Percentiles rank a stretch among this genome's conserved stretches.
These are phyloP conservation scores for Phytophthora pini DNA, from an alignment of 352 stramenopile species.

Conservation along the genomic window DNA sequence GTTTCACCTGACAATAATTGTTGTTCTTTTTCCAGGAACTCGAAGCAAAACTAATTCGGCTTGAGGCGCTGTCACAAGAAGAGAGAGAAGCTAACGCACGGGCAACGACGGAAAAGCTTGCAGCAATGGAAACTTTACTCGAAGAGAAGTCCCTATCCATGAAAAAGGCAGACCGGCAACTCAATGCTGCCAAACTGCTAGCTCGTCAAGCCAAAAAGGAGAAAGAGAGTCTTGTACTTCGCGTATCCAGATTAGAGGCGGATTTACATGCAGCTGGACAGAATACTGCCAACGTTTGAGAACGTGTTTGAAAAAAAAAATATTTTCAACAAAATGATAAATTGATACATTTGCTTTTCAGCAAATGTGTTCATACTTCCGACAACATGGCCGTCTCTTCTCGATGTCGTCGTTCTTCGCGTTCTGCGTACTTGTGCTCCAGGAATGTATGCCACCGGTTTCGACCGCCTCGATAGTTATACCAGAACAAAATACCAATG, in stretches of 20 bases:
- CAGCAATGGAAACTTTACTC: conserved; percentile 41
- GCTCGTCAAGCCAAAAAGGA: conserved; percentile 74
- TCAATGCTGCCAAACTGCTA: conserved; percentile 76
- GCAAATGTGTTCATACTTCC: conserved; percentile 5
- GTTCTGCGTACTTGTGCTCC: conserved; percentile 46
- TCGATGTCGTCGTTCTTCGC: conserved; percentile 29
- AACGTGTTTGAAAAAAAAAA: too few relatives aligned
- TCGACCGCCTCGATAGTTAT: conserved; percentile 33
- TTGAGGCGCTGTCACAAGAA: conserved; percentile 49
- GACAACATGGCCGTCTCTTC: conserved; percentile 29
- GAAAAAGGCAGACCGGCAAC: conserved; percentile 66
- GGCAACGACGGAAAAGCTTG: conserved; percentile 37
- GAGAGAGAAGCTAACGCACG: conserved; percentile 40
- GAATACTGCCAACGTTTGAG: too few relatives aligned
- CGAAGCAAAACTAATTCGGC: conserved; percentile 39
- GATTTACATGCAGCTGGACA: conserved; percentile 12
- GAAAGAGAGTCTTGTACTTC: conserved; percentile 60
- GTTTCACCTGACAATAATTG: background rate
- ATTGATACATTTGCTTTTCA: conserved; percentile 8
- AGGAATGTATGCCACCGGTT: conserved; percentile 43
- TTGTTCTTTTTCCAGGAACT: conserved; percentile 40
- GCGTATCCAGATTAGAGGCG: conserved; percentile 49
- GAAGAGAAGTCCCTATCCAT: conserved; percentile 53
- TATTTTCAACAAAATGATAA: conserved; percentile 9
- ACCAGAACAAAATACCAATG: conserved; percentile 37